Base-by-base conservation (phyloP, 805 yeast species). In the Hanseniaspora singularis region DNA sequence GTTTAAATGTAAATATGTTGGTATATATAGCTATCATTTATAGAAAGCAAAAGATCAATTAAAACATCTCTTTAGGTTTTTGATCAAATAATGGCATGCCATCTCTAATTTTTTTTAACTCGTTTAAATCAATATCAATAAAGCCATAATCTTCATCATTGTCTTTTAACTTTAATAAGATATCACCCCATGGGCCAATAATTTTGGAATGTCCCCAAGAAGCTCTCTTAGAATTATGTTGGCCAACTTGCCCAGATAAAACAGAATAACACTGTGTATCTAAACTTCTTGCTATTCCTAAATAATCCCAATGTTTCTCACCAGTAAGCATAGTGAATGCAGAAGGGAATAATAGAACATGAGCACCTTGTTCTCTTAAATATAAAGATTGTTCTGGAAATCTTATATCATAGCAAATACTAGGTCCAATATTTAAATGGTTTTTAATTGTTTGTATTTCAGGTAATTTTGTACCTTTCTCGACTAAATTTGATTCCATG, bases 301-400 rank as follows among this genome's bases (percentile, higher is more conserved):
- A 66, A 1, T 74, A 61, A 45, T 77, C 77, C 95, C 96, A 89
- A 57, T 89, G 98, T 1, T 89, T 85, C 43, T 76, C 76, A 1
- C 98, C 98, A 0, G 97, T 89, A 52, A 79, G 77, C 58, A 82
- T 74, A 0, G 96, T 92, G 69, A 94, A 92, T 0, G 97, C 97
- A 22, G 94, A 80, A 0, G 98, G 97, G 55, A 68, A 89, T 2
- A 89, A 73, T 33, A 89, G 54, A 19, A 89, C 66, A 49, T 84
- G 72, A 1, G 95, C 94, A 3, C 95, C 95, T 44, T 64, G 54
- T 9, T 73, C 58, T 43, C 95, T 65, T 30, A 83, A 63, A 33
- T 78, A 63, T 30, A 81, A 55, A 1, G 92, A 78, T 40, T 83
- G 64, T 58, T 87, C 95, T 0, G 95, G 94, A 58, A 86, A 85